Percentiles rank a stretch among this genome's conserved stretches.
phyloP scores from a whole-genome alignment of 129 eudicot species.

The Helianthus annuus region HanXRQr2.0-SUNRISE NC_035449.2:16774413-16774912 shows the following conservation, averaged over 20 bases:
- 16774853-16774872: background rate
- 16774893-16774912: background rate
- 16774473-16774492: no score
- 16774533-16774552: background rate
- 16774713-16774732: constrained; percentile 3
- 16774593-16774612: background rate
- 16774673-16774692: constrained; percentile 20
- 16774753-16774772: constrained; percentile 10
- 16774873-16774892: background rate
- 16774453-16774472: no score
- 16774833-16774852: background rate
- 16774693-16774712: constrained; percentile 29
- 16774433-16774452: no score
- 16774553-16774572: no score
- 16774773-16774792: background rate
- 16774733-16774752: constrained; percentile 12
- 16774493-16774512: background rate
- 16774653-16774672: constrained; percentile 32
- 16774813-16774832: background rate
- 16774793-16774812: background rate
- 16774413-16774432: no score
- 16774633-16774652: constrained; percentile 43
- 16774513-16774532: background rate
- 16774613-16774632: constrained; percentile 28
- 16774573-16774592: background rate